Evolutionary conservation across 768 basidiomycete genomes (phyloP).

Genomic region (Tricholoma sp.): DNA sequence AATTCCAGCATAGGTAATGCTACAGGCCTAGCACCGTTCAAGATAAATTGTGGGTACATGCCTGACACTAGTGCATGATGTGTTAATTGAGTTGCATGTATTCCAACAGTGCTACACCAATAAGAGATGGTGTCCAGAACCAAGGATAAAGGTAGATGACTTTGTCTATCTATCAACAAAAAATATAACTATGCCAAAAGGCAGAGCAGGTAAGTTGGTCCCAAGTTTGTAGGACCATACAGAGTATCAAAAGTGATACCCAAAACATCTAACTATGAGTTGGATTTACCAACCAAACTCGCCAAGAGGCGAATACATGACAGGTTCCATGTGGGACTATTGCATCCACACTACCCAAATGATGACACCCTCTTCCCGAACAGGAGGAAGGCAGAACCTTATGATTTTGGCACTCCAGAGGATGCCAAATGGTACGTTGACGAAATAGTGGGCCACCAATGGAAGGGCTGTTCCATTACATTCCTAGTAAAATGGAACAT

Average conservation of each 20-base stretch:
- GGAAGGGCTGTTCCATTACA: background rate
- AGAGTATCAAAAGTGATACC: background rate
- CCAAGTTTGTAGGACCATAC: background rate
- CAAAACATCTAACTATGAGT: background rate
- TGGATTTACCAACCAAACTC: background rate
- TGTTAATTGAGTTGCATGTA: background rate
- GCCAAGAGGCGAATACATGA: background rate
- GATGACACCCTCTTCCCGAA: background rate
- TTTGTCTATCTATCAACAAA: background rate
- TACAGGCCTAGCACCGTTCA: background rate
- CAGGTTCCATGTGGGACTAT: background rate
- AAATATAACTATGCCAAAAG: background rate
- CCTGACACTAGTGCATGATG: background rate
- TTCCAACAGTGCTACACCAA: background rate
- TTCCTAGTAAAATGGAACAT: background rate
- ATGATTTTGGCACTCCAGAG: background rate
- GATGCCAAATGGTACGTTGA: background rate
- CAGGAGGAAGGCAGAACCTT: background rate
- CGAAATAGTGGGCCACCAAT: background rate
- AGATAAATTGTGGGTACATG: slow-evolving; percentile 14
- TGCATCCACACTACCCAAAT: background rate
- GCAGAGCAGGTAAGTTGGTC: background rate
- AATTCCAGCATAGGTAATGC: background rate
- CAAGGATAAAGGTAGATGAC: background rate
- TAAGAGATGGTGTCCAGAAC: background rate